Evolutionary conservation across 202 grass and related monocot species (phyloP).

Genomic region (Setaria viridis): DNA sequence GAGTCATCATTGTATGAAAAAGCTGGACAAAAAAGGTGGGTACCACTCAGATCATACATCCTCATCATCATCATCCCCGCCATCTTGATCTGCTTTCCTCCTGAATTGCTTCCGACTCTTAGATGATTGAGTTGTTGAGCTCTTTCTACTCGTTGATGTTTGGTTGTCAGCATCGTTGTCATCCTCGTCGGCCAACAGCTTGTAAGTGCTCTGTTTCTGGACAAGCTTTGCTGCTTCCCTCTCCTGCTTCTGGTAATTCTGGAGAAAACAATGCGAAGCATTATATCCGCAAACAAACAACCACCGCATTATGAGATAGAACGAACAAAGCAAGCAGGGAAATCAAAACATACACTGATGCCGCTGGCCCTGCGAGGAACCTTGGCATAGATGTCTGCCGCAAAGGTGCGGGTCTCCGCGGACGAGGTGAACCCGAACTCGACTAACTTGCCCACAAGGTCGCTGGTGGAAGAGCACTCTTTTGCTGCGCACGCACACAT

Average conservation of each 20-base stretch:
- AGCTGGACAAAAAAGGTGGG: not conserved
- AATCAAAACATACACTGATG: constrained; percentile 59
- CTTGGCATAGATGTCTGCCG: constrained; percentile 63
- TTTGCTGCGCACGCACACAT: constrained; percentile 54
- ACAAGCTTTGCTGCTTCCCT: constrained; percentile 72
- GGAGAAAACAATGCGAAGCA: constrained; percentile 35
- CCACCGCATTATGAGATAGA: not conserved
- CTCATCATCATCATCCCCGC: constrained; percentile 59
- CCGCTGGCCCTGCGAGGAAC: constrained; percentile 70
- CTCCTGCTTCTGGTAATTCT: constrained; percentile 83
- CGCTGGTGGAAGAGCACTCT: constrained; percentile 67
- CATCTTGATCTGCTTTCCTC: constrained; percentile 67
- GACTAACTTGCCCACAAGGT: constrained; percentile 68
- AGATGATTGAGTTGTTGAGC: constrained; percentile 42
- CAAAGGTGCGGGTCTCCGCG: constrained; percentile 61
- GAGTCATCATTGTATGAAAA: constrained; percentile 31
- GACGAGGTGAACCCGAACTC: constrained; percentile 71
- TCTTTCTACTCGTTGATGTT: constrained; percentile 25
- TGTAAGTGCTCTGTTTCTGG: constrained; percentile 81
- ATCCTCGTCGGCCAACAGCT: constrained; percentile 63
- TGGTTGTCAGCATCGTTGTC: constrained; percentile 53
- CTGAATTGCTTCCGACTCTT: constrained; percentile 74
- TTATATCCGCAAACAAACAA: constrained; percentile 9
- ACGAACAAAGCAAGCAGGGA: not conserved
- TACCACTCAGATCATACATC: constrained; percentile 42